phyloP scores from a whole-genome alignment of 768 basidiomycete species.

The Jaapia argillacea region DNA sequence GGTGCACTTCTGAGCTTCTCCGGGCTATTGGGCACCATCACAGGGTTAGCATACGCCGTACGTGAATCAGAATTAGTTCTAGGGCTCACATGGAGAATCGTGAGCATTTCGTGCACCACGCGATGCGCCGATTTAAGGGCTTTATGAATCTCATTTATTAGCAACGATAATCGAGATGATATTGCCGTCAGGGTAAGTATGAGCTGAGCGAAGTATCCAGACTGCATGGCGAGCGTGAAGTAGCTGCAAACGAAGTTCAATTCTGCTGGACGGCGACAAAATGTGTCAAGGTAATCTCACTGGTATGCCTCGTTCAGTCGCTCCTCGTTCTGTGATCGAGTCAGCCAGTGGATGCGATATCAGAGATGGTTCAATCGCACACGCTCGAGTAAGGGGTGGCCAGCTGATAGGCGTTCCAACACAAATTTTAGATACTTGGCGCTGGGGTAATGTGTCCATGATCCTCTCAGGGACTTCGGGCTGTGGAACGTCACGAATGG shows the following conservation, averaged over 20 bases:
- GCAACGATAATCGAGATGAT: conserved; percentile 40
- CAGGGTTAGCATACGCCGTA: too few species aligned
- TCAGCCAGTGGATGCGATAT: too few species aligned
- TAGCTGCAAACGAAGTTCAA: too few species aligned
- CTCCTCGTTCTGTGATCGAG: conserved; percentile 33
- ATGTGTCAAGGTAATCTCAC: conserved; percentile 24
- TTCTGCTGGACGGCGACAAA: conserved; percentile 1
- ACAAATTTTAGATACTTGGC: conserved; percentile 21
- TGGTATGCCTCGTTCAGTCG: conserved; percentile 40
- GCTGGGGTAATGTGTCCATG: conserved; percentile 58
- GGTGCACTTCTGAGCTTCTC: too few species aligned
- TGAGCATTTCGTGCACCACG: too few species aligned
- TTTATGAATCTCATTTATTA: too few species aligned
- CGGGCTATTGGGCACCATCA: too few species aligned
- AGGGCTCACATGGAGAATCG: too few species aligned
- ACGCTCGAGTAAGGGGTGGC: conserved; percentile 33
- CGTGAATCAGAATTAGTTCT: too few species aligned
- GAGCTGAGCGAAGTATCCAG: conserved; percentile 64
- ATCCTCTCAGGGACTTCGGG: conserved; percentile 39
- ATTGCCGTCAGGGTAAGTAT: conserved; percentile 54
- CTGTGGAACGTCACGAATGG: conserved; percentile 15
- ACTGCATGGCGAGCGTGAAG: conserved; percentile 55
- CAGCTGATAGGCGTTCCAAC: conserved; percentile 24
- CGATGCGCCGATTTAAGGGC: too few species aligned
- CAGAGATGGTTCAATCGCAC: too few species aligned